Evolutionary conservation across 192 early-diverging fungal genomes (phyloP).

Genomic region (Powellomyces hirtus): DNA sequence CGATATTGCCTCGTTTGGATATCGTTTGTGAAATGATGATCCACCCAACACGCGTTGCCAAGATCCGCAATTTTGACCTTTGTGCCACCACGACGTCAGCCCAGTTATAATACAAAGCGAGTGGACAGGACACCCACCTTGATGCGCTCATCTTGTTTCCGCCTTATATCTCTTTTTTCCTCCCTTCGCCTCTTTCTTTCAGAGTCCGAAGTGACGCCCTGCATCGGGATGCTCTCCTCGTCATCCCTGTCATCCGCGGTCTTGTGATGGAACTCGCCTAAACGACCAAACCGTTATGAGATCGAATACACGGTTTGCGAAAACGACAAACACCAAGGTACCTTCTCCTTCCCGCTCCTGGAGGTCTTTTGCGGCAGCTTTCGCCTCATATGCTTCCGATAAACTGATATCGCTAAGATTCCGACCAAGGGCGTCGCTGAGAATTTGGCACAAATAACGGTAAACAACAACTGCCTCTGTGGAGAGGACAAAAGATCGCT

Average conservation of each 20-base stretch:
- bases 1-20: conserved; percentile 98
- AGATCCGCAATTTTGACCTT: conserved; percentile 94
- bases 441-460: not conserved
- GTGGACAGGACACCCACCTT: conserved; percentile 6
- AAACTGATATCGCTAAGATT: conserved; percentile 69
- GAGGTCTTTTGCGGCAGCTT: conserved; percentile 23
- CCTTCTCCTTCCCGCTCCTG: conserved; percentile 30
- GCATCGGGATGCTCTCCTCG: conserved; percentile 5
- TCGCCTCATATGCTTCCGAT: conserved; percentile 41
- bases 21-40: conserved; percentile 93
- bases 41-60: conserved; percentile 94
- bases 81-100: not conserved
- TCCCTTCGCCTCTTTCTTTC: conserved; percentile 38
- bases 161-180: conserved; percentile 24
- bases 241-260: conserved; percentile 7
- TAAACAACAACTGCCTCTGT: not conserved
- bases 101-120: no score
- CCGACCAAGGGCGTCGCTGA: conserved; percentile 52
- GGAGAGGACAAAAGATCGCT: not conserved
- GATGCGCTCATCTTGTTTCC: conserved; percentile 39
- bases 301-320: no score
- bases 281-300: not conserved
- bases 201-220: not conserved
- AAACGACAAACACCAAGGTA: no score
- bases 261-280: conserved; percentile 16